These are phyloP conservation scores for Salvia splendens DNA, from an alignment of 257 asterid genomes.

Conservation along the genomic window DNA sequence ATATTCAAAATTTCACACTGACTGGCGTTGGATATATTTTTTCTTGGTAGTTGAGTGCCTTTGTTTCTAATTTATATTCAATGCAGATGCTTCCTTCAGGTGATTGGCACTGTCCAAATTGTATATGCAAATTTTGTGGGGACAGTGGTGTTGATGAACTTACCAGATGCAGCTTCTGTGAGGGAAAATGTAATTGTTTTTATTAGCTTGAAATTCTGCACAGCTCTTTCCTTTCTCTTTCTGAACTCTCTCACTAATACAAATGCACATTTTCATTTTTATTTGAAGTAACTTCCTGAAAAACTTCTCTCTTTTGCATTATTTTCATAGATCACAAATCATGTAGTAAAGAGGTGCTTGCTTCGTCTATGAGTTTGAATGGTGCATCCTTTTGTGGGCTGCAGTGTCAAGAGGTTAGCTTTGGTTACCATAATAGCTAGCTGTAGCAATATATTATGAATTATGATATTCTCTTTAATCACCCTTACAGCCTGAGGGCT, in stretches of 20 bases:
- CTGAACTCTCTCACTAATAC: conserved; percentile 4
- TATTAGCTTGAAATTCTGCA: conserved; percentile 24
- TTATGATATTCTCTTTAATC: conserved; percentile 16
- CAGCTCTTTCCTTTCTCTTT: conserved; percentile 15
- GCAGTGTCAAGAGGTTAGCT: conserved; percentile 80
- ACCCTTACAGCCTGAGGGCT: neutral
- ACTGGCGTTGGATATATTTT: conserved; percentile 19
- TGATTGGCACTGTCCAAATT: conserved; percentile 95
- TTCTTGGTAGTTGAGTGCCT: conserved; percentile 23
- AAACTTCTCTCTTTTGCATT: conserved; percentile 5
- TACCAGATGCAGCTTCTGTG: conserved; percentile 65
- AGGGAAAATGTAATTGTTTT: conserved; percentile 65
- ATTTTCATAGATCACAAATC: conserved; percentile 66
- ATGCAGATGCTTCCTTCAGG: conserved; percentile 81
- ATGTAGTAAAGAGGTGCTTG: conserved; percentile 51
- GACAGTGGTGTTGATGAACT: conserved; percentile 47
- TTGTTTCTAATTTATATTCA: conserved; percentile 1
- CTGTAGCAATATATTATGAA: neutral
- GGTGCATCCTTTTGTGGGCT: conserved; percentile 65
- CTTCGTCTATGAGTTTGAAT: conserved; percentile 45
- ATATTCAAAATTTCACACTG: conserved; percentile 12
- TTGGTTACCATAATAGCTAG: conserved; percentile 25
- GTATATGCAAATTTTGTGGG: conserved; percentile 81
- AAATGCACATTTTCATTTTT: neutral
- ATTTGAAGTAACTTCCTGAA: conserved; percentile 24